Base-by-base conservation (phyloP, 2,329 filamentous ascomycete genomes). In the Sclerotiophoma versabilis region DNA sequence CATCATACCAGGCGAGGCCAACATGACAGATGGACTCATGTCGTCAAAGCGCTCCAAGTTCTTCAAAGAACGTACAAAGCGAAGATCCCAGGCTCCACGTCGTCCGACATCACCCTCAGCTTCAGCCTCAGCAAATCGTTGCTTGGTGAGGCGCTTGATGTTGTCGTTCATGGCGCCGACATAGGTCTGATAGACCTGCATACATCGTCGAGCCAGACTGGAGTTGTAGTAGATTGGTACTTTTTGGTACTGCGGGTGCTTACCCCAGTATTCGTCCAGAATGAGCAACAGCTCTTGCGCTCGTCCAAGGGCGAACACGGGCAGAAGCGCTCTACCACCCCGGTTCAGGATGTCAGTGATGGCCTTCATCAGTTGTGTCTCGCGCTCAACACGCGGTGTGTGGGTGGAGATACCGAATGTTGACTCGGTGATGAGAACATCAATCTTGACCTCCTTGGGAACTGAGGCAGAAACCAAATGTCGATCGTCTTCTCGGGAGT, bases 161-260 rank as follows among this genome's bases (percentile, higher is more conserved):
- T 97, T 98, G 70, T 98, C 93, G 73, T 99, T 99, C 95, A 99
- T 99, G 49, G 93, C 92, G 42, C 93, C 92, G 42, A 98, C 92
- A 69, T 98, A 99, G 1, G 95, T 99, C 74, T 98, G 95, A 72
- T 99, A 99, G 3, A 98, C 92, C 25, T 97, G 86, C 95, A 99
- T 99, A 78, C 95, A 99, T 76, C 96, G 95, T 59, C 93, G 83
- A 1, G 95, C 95, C 34, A 98, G 85, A 68, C 96, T 96, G 67
- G 91, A 95, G 49, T 96, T 96, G 75, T 98, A 99, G 79, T 98
- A 99, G 58, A 99, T 98, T 5, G 95, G 95, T 29, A 90, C 89
- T 62, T 91, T 92, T 62, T 96, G 93, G 63, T 88, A 92, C 65
- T 97, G 93, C 0, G 86, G 79, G 69, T 99, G 93, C 51, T 92